phyloP scores from a whole-genome alignment of 202 grass and related monocot genomes.

The Carex arenaria region DNA sequence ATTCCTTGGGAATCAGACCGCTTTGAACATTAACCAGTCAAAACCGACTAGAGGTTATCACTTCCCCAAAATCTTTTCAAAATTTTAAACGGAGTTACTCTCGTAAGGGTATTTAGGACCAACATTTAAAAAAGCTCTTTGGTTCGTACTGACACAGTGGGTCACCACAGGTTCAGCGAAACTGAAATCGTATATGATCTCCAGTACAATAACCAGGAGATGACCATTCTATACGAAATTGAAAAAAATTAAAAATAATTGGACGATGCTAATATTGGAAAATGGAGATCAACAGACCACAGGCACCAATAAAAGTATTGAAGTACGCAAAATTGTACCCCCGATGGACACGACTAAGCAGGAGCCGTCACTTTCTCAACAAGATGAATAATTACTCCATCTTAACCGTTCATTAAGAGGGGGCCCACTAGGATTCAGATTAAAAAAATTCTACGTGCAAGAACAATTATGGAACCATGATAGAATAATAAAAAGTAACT shows the following conservation, averaged over 20 bases:
- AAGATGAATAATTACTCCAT: neutral
- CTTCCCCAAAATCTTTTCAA: neutral
- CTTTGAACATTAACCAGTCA: constrained; percentile 24
- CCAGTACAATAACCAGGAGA: too few species aligned
- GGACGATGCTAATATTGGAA: neutral
- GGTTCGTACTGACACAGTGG: neutral
- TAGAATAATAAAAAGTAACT: neutral
- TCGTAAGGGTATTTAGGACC: neutral
- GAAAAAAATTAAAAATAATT: neutral
- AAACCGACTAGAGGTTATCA: neutral
- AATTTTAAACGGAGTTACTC: neutral
- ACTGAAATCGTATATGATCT: neutral
- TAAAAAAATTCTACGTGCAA: neutral
- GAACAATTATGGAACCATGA: neutral
- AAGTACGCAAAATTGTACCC: neutral
- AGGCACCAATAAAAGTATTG: neutral
- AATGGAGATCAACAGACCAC: neutral
- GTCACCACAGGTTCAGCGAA: neutral
- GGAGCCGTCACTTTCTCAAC: constrained; percentile 6
- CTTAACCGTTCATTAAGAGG: neutral
- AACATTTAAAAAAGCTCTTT: neutral
- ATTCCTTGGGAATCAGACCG: constrained; percentile 18
- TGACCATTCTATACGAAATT: neutral
- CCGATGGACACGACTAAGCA: neutral
- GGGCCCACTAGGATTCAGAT: neutral